Base-by-base conservation (phyloP, 106 monocot species). In the Iris macrosiphon region DNA sequence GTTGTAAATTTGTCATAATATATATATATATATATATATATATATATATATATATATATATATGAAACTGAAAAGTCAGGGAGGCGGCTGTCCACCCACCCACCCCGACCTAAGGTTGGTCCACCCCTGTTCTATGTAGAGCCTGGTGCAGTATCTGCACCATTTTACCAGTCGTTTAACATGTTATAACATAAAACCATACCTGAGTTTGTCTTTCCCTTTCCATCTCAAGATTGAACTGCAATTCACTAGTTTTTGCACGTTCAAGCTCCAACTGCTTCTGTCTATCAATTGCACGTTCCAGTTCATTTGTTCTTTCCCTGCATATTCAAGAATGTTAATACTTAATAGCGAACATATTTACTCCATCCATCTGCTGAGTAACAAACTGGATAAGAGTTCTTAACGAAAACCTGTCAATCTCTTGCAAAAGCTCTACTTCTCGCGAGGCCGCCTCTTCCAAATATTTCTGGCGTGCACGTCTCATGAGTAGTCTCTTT, bases 201-300 rank as follows among this genome's bases (percentile, higher is more conserved):
- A 98, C 96, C 83, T 98, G 96, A 37, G 64, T 79, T 53, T 77
- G 82, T 61, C 69, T 98, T 70, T 98, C 96, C 53, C 74, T 86
- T 72, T 98, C 96, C 63, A 98, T 55, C 49, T 98, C 96, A 70
- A 90, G 83, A 61, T 75, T 83, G 59, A 78, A 71, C 52, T 79
- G 89, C 34, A 98, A 65, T 37, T 98, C 96, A 59, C 77, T 79
- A 13, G 96, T 90, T 57, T 80, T 90, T 45, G 80, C 79, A 62
- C 86, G 86, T 65, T 98, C 96, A 70, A 73, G 33, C 54, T 98
- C 90, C 61, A 98, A 55, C 28, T 71, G 64, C 30, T 72, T 69
- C 48, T 90, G 79, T 54, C 83, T 77, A 57, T 90, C 86, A 27
- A 98, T 75, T 55, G 83, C 82, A 48, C 67, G 79, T 52, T 87